phyloP scores from a whole-genome alignment of 345 rosid species.

The Theobroma cacao region DNA sequence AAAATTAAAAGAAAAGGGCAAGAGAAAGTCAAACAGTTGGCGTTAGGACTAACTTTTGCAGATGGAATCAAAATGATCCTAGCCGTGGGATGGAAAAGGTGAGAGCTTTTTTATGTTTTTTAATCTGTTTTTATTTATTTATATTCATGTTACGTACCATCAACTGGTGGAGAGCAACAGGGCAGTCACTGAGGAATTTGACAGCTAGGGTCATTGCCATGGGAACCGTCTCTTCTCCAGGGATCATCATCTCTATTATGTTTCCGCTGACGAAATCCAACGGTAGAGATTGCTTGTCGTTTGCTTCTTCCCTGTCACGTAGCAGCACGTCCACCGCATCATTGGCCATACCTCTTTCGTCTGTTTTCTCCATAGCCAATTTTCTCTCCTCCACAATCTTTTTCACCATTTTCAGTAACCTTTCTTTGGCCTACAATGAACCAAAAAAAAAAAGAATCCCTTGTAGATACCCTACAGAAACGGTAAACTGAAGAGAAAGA shows the following conservation, averaged over 20 bases:
- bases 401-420: slow-evolving; percentile 54
- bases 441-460: not conserved
- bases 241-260: slow-evolving; percentile 95
- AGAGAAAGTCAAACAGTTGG: slow-evolving; percentile 42
- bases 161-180: slow-evolving; percentile 56
- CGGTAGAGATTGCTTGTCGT: slow-evolving; percentile 54
- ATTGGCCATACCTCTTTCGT: slow-evolving; percentile 17
- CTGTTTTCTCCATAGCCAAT: slow-evolving; percentile 27
- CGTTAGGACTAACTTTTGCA: slow-evolving; percentile 12
- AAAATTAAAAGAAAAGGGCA: not conserved
- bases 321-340: slow-evolving; percentile 75
- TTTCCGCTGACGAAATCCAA: slow-evolving; percentile 70
- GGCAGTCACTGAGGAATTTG: slow-evolving; percentile 67
- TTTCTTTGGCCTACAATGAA: slow-evolving; percentile 64
- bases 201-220: slow-evolving; percentile 87
- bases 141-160: slow-evolving; percentile 38
- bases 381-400: slow-evolving; percentile 66
- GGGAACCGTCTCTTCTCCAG: slow-evolving; percentile 93
- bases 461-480: not conserved
- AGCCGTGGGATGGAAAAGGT: slow-evolving; percentile 35
- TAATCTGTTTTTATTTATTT: not conserved
- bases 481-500: not conserved
- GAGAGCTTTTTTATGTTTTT: not conserved
- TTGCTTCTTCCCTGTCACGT: slow-evolving; percentile 42
- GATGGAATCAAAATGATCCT: slow-evolving; percentile 23